Evolutionary conservation across 2,329 filamentous ascomycete species (phyloP), one percentile per base, ranked within the genome.

Genomic region (Erysiphe neolycopersici): DNA sequence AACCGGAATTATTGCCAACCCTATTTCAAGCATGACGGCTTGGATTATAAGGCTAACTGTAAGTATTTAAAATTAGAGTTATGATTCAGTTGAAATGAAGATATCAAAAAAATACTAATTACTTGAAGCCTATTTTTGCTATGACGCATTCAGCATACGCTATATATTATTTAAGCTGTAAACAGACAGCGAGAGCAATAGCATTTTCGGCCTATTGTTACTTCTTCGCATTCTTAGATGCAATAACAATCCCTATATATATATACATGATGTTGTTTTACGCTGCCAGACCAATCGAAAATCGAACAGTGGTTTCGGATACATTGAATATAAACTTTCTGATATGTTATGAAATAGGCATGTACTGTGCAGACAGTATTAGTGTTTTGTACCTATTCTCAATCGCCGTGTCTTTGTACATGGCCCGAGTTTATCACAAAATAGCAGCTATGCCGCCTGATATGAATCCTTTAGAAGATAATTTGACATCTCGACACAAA

Each of bases 401-500:
- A 1, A 59, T 89, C 1, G 59, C 64, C 16, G 63, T 91, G 32
- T 81, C 81, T 5, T 56, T 81, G 30, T 94, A 79, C 61, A 65
- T 95, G 22, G 73, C 74, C 14, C 57, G 80, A 43, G 71, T 79
- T 51, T 95, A 94, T 70, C 72, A 76, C 36, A 78, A 79, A 54
- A 94, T 95, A 53, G 67, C 75, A 5, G 65, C 68, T 17, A 68
- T 94, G 57, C 87, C 87, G 5, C 85, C 87, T 0, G 87, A 95
- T 55, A 83, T 93, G 79, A 95, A 95, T 57, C 87, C 87, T 1
- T 66, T 95, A 13, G 85, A 94, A 57, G 73, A 80, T 50, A 76
- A 87, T 53, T 63, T 92, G 46, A 94, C 84, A 1, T 75, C 81
- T 11, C 71, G 76, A 19, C 83, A 91, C 61, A 85, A 84, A 64